These are phyloP conservation scores for Penicillium tannophilum DNA, from an alignment of 495 filamentous ascomycete genomes.

Conservation along the genomic window DNA sequence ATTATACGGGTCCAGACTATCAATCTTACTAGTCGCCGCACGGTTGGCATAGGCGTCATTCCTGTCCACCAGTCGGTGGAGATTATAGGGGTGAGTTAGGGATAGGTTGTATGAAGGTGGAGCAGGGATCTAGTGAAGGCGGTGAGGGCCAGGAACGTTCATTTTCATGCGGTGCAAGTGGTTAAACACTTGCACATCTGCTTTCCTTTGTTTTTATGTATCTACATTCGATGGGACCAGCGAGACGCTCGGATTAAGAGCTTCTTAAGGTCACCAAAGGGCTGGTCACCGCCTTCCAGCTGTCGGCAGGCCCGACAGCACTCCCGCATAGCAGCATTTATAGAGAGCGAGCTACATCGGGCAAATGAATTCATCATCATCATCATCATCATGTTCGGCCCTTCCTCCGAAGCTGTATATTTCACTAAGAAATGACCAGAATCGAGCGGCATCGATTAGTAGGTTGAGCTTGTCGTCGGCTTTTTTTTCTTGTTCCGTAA, in stretches of 20 bases:
- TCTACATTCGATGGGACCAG: slow-evolving; percentile 8
- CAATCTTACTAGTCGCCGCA: too few species aligned
- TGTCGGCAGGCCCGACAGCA: slow-evolving; percentile 5
- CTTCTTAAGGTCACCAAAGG: slow-evolving; percentile 1
- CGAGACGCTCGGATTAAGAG: slow-evolving; percentile 2
- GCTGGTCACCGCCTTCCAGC: slow-evolving; percentile 2
- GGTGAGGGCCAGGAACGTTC: background rate
- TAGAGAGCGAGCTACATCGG: slow-evolving; percentile 11
- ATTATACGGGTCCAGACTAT: too few species aligned
- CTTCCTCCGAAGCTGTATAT: too few species aligned
- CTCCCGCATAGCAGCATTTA: slow-evolving; percentile 11
- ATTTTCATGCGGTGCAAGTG: background rate
- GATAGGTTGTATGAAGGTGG: too few species aligned
- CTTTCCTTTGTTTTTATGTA: slow-evolving; percentile 8
- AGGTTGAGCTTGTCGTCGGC: too few species aligned
- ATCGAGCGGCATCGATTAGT: too few species aligned
- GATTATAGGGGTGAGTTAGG: too few species aligned
- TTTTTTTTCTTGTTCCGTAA: too few species aligned
- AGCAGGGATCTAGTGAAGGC: background rate
- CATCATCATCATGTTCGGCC: slow-evolving; percentile 11
- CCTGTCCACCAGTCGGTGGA: too few species aligned
- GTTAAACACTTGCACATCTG: slow-evolving; percentile 1
- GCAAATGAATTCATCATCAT: slow-evolving; percentile 12
- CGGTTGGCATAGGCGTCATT: too few species aligned
- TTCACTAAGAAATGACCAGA: too few species aligned